Percentiles rank a stretch among this genome's conserved stretches.
Conservation (phyloP, 768 basidiomycete genomes). For the Kwoniella europaea region DNA sequence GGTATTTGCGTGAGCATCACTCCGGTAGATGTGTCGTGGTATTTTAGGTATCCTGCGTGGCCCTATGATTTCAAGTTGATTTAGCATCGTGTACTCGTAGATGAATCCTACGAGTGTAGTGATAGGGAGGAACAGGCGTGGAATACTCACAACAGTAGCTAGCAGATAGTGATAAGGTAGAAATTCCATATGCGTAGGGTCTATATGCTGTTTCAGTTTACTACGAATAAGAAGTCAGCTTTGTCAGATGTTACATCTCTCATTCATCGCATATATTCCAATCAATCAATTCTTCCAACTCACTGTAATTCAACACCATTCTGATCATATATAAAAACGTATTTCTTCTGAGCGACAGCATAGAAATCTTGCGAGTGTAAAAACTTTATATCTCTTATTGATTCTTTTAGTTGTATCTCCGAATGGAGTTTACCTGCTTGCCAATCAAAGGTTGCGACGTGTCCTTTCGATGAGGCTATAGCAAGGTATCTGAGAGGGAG, state of each 20-base stretch:
- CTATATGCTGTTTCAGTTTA: constrained; percentile 65
- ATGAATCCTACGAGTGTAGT: no score
- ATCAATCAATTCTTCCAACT: constrained; percentile 17
- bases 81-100: background rate
- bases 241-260: no score
- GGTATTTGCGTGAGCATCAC: constrained; percentile 82
- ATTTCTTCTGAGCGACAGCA: constrained; percentile 94
- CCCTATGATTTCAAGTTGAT: constrained; percentile 63
- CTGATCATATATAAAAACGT: constrained; percentile 93
- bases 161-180: constrained; percentile 95
- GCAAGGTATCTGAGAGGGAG: constrained; percentile 71
- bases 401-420: constrained; percentile 83
- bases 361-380: constrained; percentile 90
- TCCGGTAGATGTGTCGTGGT: constrained; percentile 96
- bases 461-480: constrained; percentile 78
- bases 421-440: constrained; percentile 80
- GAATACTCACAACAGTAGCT: constrained; percentile 71
- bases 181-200: constrained; percentile 87
- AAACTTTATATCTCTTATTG: constrained; percentile 92
- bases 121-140: no score
- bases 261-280: no score
- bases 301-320: constrained; percentile 88
- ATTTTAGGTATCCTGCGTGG: constrained; percentile 88
- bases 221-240: constrained; percentile 24
- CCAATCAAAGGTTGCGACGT: constrained; percentile 94